phyloP scores from a whole-genome alignment of 1,139 yeast species.

The Blastobotrys indianensis region DNA sequence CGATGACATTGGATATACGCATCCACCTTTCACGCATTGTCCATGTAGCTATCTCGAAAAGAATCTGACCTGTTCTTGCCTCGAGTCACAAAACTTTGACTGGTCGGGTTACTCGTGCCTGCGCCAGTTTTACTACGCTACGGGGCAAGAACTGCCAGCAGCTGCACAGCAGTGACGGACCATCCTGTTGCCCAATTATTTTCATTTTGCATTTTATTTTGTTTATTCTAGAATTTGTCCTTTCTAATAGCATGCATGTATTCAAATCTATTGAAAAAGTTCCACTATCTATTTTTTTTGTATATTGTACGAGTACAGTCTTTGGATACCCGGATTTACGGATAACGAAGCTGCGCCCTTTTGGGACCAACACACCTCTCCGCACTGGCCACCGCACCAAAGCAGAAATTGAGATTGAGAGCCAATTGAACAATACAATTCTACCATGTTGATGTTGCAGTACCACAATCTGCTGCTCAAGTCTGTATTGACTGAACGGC shows the following conservation, averaged over 20 bases:
- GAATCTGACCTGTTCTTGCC: slow-evolving; percentile 41
- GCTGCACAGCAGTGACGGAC: no score
- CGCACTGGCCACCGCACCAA: not conserved
- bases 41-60: slow-evolving; percentile 43
- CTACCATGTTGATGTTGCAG: slow-evolving; percentile 35
- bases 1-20: slow-evolving; percentile 78
- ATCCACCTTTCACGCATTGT: slow-evolving; percentile 48
- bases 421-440: no score
- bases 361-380: not conserved
- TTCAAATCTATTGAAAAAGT: no score
- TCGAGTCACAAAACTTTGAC: slow-evolving; percentile 62
- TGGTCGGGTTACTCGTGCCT: slow-evolving; percentile 87
- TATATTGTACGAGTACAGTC: no score
- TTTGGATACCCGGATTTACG: no score
- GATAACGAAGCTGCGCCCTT: not conserved
- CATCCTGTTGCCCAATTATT: no score
- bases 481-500: slow-evolving; percentile 38
- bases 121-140: slow-evolving; percentile 54
- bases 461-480: slow-evolving; percentile 40
- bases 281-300: no score
- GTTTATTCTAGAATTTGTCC: no score
- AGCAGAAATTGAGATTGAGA: not conserved
- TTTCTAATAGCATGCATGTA: no score
- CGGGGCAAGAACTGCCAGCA: no score
- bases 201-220: no score